These are phyloP conservation scores for Kuraishia capsulata DNA, from an alignment of 805 yeast species.

Conservation along the genomic window DNA sequence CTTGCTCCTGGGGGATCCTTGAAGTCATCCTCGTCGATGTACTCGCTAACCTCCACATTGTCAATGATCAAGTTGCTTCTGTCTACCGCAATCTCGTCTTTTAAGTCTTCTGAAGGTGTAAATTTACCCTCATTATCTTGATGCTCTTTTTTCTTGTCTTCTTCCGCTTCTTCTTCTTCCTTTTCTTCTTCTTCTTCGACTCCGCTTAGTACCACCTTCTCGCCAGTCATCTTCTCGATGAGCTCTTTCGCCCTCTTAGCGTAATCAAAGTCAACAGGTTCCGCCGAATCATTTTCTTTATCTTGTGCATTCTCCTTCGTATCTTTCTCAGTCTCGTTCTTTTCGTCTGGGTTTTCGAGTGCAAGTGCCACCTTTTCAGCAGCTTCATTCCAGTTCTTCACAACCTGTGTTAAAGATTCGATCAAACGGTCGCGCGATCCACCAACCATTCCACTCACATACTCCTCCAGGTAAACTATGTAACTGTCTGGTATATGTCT, in stretches of 20 bases:
- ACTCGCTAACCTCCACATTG: constrained; percentile 31
- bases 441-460: constrained; percentile 59
- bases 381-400: constrained; percentile 48
- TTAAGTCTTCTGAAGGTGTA: constrained; percentile 1
- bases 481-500: constrained; percentile 42
- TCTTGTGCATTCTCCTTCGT: constrained; percentile 4
- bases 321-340: constrained; percentile 9
- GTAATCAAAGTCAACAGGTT: constrained; percentile 25
- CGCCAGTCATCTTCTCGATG: constrained; percentile 25
- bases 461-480: constrained; percentile 37
- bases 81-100: too few relatives aligned
- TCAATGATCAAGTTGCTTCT: constrained; percentile 27
- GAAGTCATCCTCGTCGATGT: constrained; percentile 18
- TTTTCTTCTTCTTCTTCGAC: constrained; percentile 6
- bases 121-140: constrained; percentile 5
- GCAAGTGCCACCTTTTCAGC: constrained; percentile 14
- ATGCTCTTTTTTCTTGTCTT: constrained; percentile 5
- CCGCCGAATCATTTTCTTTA: constrained; percentile 7
- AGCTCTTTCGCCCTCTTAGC: constrained; percentile 32
- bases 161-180: constrained; percentile 7
- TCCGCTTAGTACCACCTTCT: constrained; percentile 24
- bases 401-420: constrained; percentile 34
- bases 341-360: constrained; percentile 5
- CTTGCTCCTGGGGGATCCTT: constrained; percentile 7
- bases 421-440: constrained; percentile 53